Evolutionary conservation across 2,329 filamentous ascomycete species (phyloP).

Genomic region (Penicillium expansum): DNA sequence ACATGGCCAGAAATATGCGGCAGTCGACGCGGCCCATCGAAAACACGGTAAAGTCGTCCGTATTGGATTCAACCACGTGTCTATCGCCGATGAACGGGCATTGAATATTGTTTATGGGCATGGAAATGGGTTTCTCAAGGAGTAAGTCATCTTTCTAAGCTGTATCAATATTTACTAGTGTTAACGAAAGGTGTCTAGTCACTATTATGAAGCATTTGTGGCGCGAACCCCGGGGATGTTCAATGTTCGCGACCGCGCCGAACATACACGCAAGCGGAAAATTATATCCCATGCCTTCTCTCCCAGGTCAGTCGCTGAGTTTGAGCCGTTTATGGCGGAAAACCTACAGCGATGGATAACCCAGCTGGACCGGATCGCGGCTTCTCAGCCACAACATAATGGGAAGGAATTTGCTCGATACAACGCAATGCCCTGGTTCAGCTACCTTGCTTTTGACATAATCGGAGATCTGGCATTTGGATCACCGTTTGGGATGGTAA

Average conservation of each 20-base stretch:
- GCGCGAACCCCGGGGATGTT: constrained; percentile 36
- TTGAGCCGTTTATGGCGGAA: constrained; percentile 34
- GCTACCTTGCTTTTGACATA: constrained; percentile 24
- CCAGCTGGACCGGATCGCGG: constrained; percentile 21
- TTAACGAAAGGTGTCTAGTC: not conserved
- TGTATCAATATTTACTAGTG: too few relatives aligned
- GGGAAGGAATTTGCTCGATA: constrained; percentile 4
- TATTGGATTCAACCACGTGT: constrained; percentile 25
- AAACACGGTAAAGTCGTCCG: constrained; percentile 22
- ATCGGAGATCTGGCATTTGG: constrained; percentile 24
- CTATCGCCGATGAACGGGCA: constrained; percentile 21
- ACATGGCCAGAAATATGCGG: constrained; percentile 23
- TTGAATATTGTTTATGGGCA: constrained; percentile 26
- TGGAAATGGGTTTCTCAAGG: constrained; percentile 36
- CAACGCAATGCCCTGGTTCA: constrained; percentile 25
- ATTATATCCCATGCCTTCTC: constrained; percentile 37
- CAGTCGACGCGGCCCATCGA: constrained; percentile 45
- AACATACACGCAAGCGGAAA: constrained; percentile 37
- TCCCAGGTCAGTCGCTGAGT: constrained; percentile 30
- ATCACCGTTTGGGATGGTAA: constrained; percentile 23
- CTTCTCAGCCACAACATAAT: not conserved
- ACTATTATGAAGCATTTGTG: constrained; percentile 35
- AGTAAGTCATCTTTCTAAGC: not conserved
- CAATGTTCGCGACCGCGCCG: constrained; percentile 32
- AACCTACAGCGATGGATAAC: constrained; percentile 20